These are phyloP conservation scores for Sporothrix schenckii DNA, from an alignment of 2,329 filamentous ascomycete genomes.

Conservation along the genomic window DNA sequence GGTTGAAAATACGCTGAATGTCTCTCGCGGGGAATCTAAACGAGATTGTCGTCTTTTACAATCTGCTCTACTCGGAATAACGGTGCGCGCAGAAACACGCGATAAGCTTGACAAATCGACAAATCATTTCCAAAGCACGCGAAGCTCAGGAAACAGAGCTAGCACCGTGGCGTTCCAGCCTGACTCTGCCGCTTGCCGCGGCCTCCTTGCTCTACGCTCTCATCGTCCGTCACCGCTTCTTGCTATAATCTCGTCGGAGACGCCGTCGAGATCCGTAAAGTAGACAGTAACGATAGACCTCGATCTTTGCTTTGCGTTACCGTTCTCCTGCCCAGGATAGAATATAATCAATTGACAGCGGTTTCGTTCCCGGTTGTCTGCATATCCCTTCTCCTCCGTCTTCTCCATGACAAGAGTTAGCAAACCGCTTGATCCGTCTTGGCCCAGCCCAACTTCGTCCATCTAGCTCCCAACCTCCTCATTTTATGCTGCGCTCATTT, in stretches of 20 bases:
- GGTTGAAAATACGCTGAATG: not conserved
- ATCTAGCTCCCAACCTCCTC: conserved; percentile 14
- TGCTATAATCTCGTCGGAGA: not conserved
- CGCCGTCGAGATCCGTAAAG: not conserved
- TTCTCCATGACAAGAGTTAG: not conserved
- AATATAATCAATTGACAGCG: not conserved
- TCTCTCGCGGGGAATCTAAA: not conserved
- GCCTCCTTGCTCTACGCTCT: not conserved
- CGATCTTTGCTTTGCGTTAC: not conserved
- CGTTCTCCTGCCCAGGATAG: not conserved
- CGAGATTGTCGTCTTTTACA: not conserved
- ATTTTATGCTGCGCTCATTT: conserved; percentile 2
- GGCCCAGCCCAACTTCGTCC: conserved; percentile 2
- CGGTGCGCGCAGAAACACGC: not conserved
- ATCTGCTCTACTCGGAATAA: not conserved
- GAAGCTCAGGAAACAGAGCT: not conserved
- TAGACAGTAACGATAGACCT: no score
- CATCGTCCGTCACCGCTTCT: not conserved
- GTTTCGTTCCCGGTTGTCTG: not conserved
- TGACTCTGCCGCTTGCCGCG: not conserved
- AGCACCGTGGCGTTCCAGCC: not conserved
- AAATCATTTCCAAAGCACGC: conserved; percentile 12
- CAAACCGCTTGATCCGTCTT: not conserved
- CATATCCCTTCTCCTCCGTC: not conserved
- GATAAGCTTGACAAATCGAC: conserved; percentile 10